Evolutionary conservation across 192 early-diverging fungal species (phyloP).

Genomic region (Spinellus fusiger): DNA sequence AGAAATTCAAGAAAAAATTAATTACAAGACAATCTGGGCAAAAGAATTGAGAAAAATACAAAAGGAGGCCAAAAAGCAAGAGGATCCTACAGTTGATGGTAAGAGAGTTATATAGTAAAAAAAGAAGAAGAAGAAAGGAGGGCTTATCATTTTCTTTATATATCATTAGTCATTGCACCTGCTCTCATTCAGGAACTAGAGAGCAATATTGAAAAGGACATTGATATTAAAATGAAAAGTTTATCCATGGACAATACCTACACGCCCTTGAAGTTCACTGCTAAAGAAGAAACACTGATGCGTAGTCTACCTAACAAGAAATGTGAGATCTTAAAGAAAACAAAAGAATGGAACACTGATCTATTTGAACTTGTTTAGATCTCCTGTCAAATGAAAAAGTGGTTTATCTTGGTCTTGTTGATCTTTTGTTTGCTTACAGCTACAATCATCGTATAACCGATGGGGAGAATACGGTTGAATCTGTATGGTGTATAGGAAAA

Average conservation of each 20-base stretch:
- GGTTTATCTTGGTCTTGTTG: conserved; percentile 83
- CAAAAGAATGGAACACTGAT: not conserved
- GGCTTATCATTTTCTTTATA: not conserved
- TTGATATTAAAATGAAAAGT: conserved; percentile 19
- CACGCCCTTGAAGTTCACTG: conserved; percentile 48
- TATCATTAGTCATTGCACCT: not conserved
- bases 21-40: conserved; percentile 65
- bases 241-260: conserved; percentile 19
- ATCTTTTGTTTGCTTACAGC: conserved; percentile 86
- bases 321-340: conserved; percentile 43
- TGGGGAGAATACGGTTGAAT: conserved; percentile 85
- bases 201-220: not conserved
- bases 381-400: conserved; percentile 56
- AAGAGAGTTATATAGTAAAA: too few species aligned
- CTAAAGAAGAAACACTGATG: conserved; percentile 69
- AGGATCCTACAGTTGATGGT: not conserved
- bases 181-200: conserved; percentile 39
- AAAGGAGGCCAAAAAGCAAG: conserved; percentile 37
- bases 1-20: conserved; percentile 74
- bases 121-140: conserved; percentile 1
- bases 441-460: conserved; percentile 82
- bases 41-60: conserved; percentile 60
- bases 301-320: conserved; percentile 70
- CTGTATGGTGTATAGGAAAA: conserved; percentile 85
- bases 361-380: conserved; percentile 33